These are phyloP conservation scores for Fusarium coicis DNA, from an alignment of 2,329 filamentous ascomycete species.

Conservation along the genomic window DNA sequence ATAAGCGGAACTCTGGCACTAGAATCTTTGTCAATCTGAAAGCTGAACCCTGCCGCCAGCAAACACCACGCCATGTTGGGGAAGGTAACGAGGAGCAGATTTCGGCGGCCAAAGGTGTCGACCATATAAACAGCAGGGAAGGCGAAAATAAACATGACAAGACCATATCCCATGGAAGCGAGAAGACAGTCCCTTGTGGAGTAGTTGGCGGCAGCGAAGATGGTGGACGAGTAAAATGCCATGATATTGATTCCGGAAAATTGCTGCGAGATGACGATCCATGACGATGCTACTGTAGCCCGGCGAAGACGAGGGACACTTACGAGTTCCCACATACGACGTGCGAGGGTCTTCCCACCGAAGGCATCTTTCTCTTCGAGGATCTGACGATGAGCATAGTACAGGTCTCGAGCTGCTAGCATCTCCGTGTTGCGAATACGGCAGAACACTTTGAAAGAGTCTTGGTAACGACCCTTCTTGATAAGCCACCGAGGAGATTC, in stretches of 20 bases:
- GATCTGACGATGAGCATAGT: constrained; percentile 57
- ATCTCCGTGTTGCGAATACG: constrained; percentile 66
- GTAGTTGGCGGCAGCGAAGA: constrained; percentile 60
- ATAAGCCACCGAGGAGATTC: constrained; percentile 74
- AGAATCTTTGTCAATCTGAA: constrained; percentile 55
- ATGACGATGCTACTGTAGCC: constrained; percentile 50
- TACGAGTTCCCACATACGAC: constrained; percentile 59
- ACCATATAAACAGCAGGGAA: constrained; percentile 65
- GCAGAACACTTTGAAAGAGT: constrained; percentile 66
- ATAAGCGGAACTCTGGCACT: constrained; percentile 57
- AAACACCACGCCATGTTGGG: constrained; percentile 48
- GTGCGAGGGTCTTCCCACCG: constrained; percentile 48
- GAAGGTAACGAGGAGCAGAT: constrained; percentile 50
- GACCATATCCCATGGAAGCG: constrained; percentile 64
- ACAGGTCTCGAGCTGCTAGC: constrained; percentile 70
- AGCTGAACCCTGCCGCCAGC: constrained; percentile 54
- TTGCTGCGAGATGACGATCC: constrained; percentile 49
- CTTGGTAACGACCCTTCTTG: constrained; percentile 64
- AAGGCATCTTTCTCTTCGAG: constrained; percentile 49
- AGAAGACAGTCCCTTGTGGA: constrained; percentile 54
- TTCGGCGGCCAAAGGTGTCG: constrained; percentile 62
- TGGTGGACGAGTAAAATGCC: constrained; percentile 61
- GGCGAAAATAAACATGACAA: constrained; percentile 64
- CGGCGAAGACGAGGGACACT: constrained; percentile 58
- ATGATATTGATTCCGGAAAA: constrained; percentile 47